Evolutionary conservation across 1,139 yeast genomes (phyloP).

Genomic region (Nakaseomyces delphensis): DNA sequence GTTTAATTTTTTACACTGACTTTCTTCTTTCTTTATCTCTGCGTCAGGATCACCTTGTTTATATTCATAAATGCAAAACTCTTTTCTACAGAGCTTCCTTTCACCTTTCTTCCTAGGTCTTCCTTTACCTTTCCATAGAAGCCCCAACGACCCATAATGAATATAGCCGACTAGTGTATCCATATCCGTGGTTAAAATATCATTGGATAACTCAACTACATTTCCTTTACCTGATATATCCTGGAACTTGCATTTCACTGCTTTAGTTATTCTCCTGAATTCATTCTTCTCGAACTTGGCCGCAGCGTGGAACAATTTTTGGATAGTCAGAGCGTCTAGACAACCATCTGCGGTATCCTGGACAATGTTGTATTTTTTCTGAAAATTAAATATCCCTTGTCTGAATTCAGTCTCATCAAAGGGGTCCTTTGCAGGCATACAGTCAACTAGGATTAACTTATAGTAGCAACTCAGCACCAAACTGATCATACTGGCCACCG

Average conservation of each 20-base stretch:
- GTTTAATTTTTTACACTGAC: neutral
- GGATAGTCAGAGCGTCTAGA: conserved; percentile 56
- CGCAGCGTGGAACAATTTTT: conserved; percentile 50
- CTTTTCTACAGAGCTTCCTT: conserved; percentile 13
- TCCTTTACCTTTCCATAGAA: conserved; percentile 44
- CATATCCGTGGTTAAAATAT: conserved; percentile 44
- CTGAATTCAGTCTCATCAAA: conserved; percentile 63
- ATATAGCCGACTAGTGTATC: conserved; percentile 38
- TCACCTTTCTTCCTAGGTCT: conserved; percentile 21
- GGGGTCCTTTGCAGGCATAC: conserved; percentile 81
- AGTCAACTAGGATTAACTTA: conserved; percentile 61
- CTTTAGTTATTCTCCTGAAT: conserved; percentile 55
- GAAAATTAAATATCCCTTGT: conserved; percentile 56
- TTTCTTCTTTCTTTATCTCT: conserved; percentile 21
- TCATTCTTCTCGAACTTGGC: conserved; percentile 44
- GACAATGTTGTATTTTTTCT: conserved; percentile 50
- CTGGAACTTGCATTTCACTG: conserved; percentile 65
- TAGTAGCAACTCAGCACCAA: conserved; percentile 58
- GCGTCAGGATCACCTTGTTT: conserved; percentile 30
- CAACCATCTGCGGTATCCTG: neutral
- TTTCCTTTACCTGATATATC: conserved; percentile 43
- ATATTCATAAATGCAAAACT: conserved; percentile 22
- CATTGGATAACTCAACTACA: conserved; percentile 36
- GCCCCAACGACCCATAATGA: conserved; percentile 39
- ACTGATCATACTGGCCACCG: conserved; percentile 57